phyloP scores from a whole-genome alignment of 495 filamentous ascomycete species.

The Lasiosphaeris hirsuta region DNA sequence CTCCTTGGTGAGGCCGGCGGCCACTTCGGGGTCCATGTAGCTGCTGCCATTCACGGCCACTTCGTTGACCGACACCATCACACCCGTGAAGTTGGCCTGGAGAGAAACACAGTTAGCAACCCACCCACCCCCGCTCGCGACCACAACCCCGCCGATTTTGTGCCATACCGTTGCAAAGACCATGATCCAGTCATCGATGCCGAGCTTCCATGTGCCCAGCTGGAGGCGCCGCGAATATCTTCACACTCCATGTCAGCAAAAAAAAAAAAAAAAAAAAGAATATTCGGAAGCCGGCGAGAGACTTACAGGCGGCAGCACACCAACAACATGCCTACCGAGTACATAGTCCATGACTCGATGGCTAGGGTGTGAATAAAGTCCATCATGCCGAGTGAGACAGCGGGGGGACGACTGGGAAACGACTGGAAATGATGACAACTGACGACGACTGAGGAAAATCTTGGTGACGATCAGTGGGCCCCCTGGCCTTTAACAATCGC shows the following conservation, averaged over 20 bases:
- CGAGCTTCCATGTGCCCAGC: constrained; percentile 4
- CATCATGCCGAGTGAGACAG: background rate
- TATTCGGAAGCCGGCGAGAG: background rate
- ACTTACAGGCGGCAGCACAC: constrained; percentile 17
- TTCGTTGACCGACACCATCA: constrained; percentile 43
- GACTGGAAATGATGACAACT: background rate
- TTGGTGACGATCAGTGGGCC: no score
- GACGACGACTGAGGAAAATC: background rate
- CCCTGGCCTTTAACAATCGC: no score
- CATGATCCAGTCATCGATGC: constrained; percentile 16
- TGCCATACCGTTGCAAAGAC: constrained; percentile 3
- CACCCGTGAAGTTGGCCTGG: constrained; percentile 11
- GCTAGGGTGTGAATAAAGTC: constrained; percentile 11
- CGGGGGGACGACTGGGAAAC: background rate
- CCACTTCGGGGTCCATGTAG: constrained; percentile 36
- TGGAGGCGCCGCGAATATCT: background rate
- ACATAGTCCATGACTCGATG: constrained; percentile 17
- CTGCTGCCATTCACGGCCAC: constrained; percentile 46
- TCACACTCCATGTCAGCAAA: background rate
- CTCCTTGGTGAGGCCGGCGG: constrained; percentile 30
- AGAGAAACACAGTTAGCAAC: background rate
- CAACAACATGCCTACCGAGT: constrained; percentile 8
- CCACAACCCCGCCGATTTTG: background rate
- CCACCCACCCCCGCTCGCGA: no score
- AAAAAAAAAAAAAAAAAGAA: background rate